Evolutionary conservation across 2,329 filamentous ascomycete genomes (phyloP), one percentile per base, ranked within the genome.

Genomic region (Stagonosporopsis tanaceti): DNA sequence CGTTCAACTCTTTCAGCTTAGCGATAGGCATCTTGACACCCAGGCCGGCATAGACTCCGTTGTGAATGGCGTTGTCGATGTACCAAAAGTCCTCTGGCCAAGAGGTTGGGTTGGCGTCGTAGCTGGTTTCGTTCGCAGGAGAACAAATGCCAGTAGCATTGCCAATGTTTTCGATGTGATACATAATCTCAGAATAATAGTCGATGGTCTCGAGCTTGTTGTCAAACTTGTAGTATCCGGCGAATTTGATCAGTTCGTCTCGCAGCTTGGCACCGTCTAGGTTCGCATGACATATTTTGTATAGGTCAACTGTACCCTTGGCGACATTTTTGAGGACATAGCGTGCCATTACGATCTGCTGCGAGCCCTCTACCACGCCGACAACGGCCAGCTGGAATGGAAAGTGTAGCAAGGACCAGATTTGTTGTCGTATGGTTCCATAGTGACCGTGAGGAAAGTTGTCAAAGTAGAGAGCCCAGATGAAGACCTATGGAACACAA

Each of bases 401-500:
- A 57, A 88, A 85, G 73, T 89, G 87, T 0, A 86, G 70, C 2
- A 79, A 54, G 0, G 82, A 80, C 85, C 84, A 87, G 50, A 86
- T 73, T 47, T 87, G 84, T 62, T 89, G 87, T 4, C 84, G 81
- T 42, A 85, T 77, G 28, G 78, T 82, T 35, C 82, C 81, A 58
- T 83, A 82, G 52, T 79, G 76, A 30, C 78, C 77, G 47, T 71
- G 79, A 57, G 73, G 84, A 71, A 79, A 84, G 30, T 87, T 81
- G 57, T 86, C 82, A 47, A 85, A 85, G 67, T 88, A 87, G 6
- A 84, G 76, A 72, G 88, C 85, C 84, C 85, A 89, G 63, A 89
- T 80, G 51, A 89, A 82, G 58, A 82, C 66, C 72, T 74, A 12
- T 9, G 22, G 11, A 2, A n/a, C 20, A 38, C 1, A 24, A 15